These are phyloP conservation scores for Cordyceps farinosa DNA, from an alignment of 2,329 filamentous ascomycete species.

Conservation along the genomic window DNA sequence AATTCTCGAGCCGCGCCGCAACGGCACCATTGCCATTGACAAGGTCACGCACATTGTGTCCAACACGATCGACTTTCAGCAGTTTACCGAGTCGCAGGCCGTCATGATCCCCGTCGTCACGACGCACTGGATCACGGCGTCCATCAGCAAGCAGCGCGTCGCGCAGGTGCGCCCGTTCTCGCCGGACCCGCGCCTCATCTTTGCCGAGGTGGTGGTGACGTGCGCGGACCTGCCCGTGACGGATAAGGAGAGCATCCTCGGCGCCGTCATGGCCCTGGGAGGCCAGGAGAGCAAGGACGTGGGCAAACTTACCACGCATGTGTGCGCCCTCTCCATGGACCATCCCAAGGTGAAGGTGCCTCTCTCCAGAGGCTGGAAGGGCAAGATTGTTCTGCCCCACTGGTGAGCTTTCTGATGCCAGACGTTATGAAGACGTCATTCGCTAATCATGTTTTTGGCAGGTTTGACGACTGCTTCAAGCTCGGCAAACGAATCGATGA, in stretches of 20 bases:
- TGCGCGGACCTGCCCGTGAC: conserved; percentile 80
- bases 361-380: conserved; percentile 60
- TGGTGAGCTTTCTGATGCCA: conserved; percentile 54
- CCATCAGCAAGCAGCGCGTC: conserved; percentile 64
- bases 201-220: conserved; percentile 77
- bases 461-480: conserved; percentile 96
- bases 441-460: conserved; percentile 30
- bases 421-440: not conserved
- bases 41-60: conserved; percentile 57
- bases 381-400: conserved; percentile 86
- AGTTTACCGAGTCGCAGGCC: conserved; percentile 71
- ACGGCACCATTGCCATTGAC: conserved; percentile 47
- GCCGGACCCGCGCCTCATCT: conserved; percentile 86
- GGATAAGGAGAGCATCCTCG: conserved; percentile 89
- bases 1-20: conserved; percentile 44
- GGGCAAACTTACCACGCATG: conserved; percentile 75
- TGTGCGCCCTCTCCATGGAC: conserved; percentile 76
- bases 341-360: conserved; percentile 67
- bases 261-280: conserved; percentile 83
- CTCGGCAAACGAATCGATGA: conserved; percentile 90
- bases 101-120: conserved; percentile 81
- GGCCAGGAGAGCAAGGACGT: conserved; percentile 73
- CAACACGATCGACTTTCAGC: conserved; percentile 84
- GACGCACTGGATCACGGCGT: conserved; percentile 73
- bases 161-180: conserved; percentile 80